Evolutionary conservation across 1,284 basidiomycete species (phyloP).

Genomic region (Pseudozyma hubeiensis): DNA sequence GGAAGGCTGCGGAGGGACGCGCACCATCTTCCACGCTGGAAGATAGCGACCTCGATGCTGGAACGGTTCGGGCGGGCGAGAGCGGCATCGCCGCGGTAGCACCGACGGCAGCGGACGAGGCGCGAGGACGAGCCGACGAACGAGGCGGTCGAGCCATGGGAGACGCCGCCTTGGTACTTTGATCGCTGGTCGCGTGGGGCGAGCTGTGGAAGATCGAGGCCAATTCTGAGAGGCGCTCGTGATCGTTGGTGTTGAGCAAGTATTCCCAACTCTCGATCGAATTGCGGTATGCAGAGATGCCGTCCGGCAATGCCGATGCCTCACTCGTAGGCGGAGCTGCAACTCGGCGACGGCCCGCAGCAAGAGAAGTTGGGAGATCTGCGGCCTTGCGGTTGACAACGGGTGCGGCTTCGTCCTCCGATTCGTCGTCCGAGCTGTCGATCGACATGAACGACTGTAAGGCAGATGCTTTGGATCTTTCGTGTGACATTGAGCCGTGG

Average conservation of each 20-base stretch:
- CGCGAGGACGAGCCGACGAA: constrained; percentile 15
- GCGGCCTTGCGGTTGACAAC: not conserved
- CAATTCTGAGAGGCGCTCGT: constrained; percentile 26
- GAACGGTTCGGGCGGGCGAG: no score
- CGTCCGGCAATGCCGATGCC: constrained; percentile 7
- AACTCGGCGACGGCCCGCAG: not conserved
- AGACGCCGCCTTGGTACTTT: not conserved
- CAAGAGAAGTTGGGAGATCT: not conserved
- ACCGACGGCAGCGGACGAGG: constrained; percentile 7
- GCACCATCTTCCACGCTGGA: constrained; percentile 14
- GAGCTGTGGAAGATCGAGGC: constrained; percentile 30
- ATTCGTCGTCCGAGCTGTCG: constrained; percentile 47
- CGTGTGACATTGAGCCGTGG: constrained; percentile 26
- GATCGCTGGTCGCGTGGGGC: not conserved
- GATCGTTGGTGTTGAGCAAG: constrained; percentile 25
- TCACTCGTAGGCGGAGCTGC: constrained; percentile 4
- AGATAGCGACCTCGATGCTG: constrained; percentile 1
- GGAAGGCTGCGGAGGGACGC: constrained; percentile 29
- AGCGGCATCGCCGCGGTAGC: not conserved
- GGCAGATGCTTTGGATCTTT: constrained; percentile 10
- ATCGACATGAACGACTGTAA: constrained; percentile 51
- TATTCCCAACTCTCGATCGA: constrained; percentile 46
- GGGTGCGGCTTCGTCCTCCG: constrained; percentile 13
- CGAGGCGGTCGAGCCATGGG: constrained; percentile 7
- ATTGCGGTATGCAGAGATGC: constrained; percentile 24